Percentiles rank a stretch among this genome's conserved stretches.
Evolutionary conservation across 371 early-diverging fungal genomes (phyloP).

Genomic region (Funneliformis caledonium): DNA sequence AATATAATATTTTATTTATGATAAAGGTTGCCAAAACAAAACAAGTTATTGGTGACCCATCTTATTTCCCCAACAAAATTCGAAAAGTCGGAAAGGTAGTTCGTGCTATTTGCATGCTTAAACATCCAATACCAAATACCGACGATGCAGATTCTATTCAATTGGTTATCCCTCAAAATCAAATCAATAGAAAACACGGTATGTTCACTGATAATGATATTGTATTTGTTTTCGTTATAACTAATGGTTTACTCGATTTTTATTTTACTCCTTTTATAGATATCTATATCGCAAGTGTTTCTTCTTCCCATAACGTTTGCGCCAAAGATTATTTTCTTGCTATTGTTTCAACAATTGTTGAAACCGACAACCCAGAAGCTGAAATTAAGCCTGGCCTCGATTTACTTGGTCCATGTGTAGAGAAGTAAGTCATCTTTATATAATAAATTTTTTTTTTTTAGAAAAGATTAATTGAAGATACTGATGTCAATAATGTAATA

Average conservation of each 20-base stretch:
- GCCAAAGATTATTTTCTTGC: conserved; percentile 86
- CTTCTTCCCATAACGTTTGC: conserved; percentile 88
- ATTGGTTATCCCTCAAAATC: conserved; percentile 96
- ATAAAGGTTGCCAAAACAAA: conserved; percentile 70
- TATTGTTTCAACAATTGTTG: conserved; percentile 94
- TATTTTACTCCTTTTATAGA: conserved; percentile 43
- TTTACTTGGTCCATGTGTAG: conserved; percentile 88
- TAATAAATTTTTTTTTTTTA: not conserved
- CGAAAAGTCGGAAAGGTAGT: conserved; percentile 86
- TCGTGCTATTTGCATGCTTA: conserved; percentile 94
- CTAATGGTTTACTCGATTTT: not conserved
- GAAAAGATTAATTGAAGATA: not conserved
- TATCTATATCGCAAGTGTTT: conserved; percentile 94
- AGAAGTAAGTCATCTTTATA: conserved; percentile 59
- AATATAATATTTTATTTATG: not conserved
- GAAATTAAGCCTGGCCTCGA: conserved; percentile 90
- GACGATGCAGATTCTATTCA: conserved; percentile 89
- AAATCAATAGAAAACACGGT: conserved; percentile 81
- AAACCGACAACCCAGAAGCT: conserved; percentile 83
- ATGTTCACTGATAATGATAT: not conserved
- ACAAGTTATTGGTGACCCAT: conserved; percentile 95
- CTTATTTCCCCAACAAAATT: conserved; percentile 83
- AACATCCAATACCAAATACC: conserved; percentile 92
- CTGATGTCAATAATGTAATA: not conserved
- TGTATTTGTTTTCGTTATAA: not conserved